Evolutionary conservation across 345 rosid species (phyloP).

Genomic region (Arabis alpina): DNA sequence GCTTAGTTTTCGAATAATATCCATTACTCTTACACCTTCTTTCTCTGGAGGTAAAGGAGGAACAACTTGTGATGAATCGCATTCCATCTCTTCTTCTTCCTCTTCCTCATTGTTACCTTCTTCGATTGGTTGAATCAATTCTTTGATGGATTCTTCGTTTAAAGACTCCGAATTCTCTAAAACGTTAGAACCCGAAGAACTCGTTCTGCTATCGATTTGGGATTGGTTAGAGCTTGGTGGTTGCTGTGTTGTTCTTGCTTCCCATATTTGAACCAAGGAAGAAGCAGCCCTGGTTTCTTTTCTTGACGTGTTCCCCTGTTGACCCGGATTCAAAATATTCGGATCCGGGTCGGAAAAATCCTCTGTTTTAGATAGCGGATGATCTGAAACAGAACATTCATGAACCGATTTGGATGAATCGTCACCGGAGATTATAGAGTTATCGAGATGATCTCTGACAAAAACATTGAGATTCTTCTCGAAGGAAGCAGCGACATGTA

Average conservation of each 20-base stretch:
- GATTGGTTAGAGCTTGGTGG: slow-evolving; percentile 42
- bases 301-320: slow-evolving; percentile 24
- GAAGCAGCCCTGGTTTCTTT: slow-evolving; percentile 57
- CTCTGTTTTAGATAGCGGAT: slow-evolving; percentile 46
- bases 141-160: slow-evolving; percentile 21
- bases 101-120: slow-evolving; percentile 36
- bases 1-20: slow-evolving; percentile 65
- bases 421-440: slow-evolving; percentile 41
- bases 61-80: slow-evolving; percentile 39
- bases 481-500: slow-evolving; percentile 45
- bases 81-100: slow-evolving; percentile 40
- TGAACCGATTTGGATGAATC: not conserved
- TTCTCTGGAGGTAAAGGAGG: slow-evolving; percentile 39
- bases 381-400: slow-evolving; percentile 45
- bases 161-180: slow-evolving; percentile 27
- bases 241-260: slow-evolving; percentile 64
- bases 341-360: slow-evolving; percentile 29
- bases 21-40: slow-evolving; percentile 65
- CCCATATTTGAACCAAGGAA: slow-evolving; percentile 94
- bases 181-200: slow-evolving; percentile 34
- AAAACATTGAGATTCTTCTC: slow-evolving; percentile 67
- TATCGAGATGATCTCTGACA: slow-evolving; percentile 63
- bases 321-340: slow-evolving; percentile 10
- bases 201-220: slow-evolving; percentile 36
- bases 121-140: slow-evolving; percentile 26